A percentile compares a stretch with the other conserved stretches of the same genome.
Evolutionary conservation across 2,329 filamentous ascomycete species (phyloP).

Genomic region (Thelonectria discophora): DNA sequence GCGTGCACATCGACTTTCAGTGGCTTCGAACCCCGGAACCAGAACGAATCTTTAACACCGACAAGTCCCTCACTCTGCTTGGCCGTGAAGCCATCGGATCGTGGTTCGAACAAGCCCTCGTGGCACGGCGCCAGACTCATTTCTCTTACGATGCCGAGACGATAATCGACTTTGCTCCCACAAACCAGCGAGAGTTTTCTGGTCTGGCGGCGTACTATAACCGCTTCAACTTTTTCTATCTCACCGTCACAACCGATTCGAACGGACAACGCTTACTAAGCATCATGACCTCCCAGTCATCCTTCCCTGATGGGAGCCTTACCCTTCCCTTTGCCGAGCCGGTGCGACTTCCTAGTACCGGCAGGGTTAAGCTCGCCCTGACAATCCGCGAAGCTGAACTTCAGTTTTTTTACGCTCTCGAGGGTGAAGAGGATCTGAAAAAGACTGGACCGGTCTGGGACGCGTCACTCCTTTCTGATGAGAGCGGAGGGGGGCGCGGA

Average conservation of each 20-base stretch:
- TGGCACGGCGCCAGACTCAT: conserved; percentile 64
- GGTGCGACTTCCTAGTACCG: conserved; percentile 60
- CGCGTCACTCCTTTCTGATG: conserved; percentile 67
- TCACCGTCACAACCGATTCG: conserved; percentile 64
- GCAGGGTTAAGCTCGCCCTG: conserved; percentile 62
- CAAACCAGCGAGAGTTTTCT: conserved; percentile 67
- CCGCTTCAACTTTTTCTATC: conserved; percentile 72
- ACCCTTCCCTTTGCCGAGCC: conserved; percentile 53
- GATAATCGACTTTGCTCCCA: conserved; percentile 59
- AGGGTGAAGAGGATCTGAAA: conserved; percentile 52
- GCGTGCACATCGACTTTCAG: conserved; percentile 62
- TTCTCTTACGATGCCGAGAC: conserved; percentile 71
- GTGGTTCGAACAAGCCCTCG: conserved; percentile 67
- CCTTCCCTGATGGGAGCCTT: conserved; percentile 62
- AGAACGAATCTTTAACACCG: conserved; percentile 58
- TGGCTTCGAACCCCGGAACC: conserved; percentile 66
- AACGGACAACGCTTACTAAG: conserved; percentile 66
- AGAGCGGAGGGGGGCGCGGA: conserved; percentile 66
- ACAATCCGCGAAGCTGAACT: conserved; percentile 60
- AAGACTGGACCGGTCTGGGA: conserved; percentile 65
- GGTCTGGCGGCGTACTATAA: conserved; percentile 70
- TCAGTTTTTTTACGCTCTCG: conserved; percentile 66
- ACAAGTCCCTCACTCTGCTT: conserved; percentile 54
- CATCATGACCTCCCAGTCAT: conserved; percentile 64
- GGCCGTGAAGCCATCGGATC: conserved; percentile 64